These are phyloP conservation scores for Xylaria scruposa DNA, from an alignment of 495 filamentous ascomycete species.

Conservation along the genomic window DNA sequence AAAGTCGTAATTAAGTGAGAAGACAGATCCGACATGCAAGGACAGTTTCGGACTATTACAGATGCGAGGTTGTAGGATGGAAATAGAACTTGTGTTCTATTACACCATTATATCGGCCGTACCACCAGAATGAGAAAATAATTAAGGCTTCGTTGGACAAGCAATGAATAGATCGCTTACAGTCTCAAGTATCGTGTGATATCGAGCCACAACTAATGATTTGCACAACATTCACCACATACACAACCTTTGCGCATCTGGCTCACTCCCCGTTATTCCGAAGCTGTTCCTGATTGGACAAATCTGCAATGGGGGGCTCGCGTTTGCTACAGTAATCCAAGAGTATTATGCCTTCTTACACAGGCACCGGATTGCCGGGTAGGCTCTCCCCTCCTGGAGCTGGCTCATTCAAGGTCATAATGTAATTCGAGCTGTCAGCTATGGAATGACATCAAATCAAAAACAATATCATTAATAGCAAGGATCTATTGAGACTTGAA, in stretches of 20 bases:
- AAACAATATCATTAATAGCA: background rate
- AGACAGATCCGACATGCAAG: background rate
- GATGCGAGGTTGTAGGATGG: background rate
- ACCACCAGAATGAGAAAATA: background rate
- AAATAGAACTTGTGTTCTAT: background rate
- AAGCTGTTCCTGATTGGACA: too few relatives aligned
- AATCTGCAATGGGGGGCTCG: too few relatives aligned
- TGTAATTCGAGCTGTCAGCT: background rate
- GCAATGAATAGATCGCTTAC: too few relatives aligned
- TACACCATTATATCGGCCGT: background rate
- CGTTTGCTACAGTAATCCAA: too few relatives aligned
- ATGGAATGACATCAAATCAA: background rate
- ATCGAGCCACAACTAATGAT: background rate
- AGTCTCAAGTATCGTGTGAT: too few relatives aligned
- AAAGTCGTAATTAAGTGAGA: background rate
- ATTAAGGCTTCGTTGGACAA: background rate
- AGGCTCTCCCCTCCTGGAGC: too few relatives aligned
- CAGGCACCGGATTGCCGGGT: too few relatives aligned
- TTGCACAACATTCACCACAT: background rate
- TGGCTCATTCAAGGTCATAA: background rate
- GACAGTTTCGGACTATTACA: background rate
- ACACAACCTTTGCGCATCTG: background rate
- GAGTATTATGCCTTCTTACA: too few relatives aligned
- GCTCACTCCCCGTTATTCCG: too few relatives aligned
- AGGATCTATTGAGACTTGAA: background rate